These are phyloP conservation scores for Aureobasidium sp. DNA, from an alignment of 2,329 filamentous ascomycete genomes.

Conservation along the genomic window DNA sequence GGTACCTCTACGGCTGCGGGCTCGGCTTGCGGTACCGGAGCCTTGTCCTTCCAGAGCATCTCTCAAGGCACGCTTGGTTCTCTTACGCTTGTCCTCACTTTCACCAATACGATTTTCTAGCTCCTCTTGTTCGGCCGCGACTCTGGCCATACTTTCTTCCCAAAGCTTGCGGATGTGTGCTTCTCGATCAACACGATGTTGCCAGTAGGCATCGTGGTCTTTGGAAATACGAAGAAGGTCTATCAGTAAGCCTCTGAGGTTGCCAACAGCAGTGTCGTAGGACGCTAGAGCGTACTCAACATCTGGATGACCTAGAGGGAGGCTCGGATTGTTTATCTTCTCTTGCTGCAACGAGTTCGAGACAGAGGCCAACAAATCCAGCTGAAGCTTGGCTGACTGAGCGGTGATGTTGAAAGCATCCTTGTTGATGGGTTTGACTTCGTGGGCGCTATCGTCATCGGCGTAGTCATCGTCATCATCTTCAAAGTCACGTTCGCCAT, in stretches of 20 bases:
- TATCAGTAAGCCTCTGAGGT: constrained; percentile 74
- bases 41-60: constrained; percentile 64
- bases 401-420: constrained; percentile 97
- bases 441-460: constrained; percentile 72
- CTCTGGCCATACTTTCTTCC: constrained; percentile 98
- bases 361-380: constrained; percentile 83
- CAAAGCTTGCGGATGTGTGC: constrained; percentile 88
- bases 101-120: constrained; percentile 82
- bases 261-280: constrained; percentile 84
- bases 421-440: constrained; percentile 66
- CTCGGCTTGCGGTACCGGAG: constrained; percentile 19
- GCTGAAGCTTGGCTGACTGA: constrained; percentile 85
- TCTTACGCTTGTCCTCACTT: constrained; percentile 80
- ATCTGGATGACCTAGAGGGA: constrained; percentile 68
- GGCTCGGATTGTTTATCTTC: constrained; percentile 59
- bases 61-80: constrained; percentile 81
- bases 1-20: constrained; percentile 16
- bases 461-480: constrained; percentile 64
- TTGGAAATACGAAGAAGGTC: constrained; percentile 87
- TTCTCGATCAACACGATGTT: constrained; percentile 87
- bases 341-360: constrained; percentile 73
- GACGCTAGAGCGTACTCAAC: constrained; percentile 72
- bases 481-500: constrained; percentile 52
- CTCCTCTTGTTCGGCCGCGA: constrained; percentile 90
- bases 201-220: constrained; percentile 94